Conservation (phyloP, 805 yeast genomes). For the Ogataea sp. region DNA sequence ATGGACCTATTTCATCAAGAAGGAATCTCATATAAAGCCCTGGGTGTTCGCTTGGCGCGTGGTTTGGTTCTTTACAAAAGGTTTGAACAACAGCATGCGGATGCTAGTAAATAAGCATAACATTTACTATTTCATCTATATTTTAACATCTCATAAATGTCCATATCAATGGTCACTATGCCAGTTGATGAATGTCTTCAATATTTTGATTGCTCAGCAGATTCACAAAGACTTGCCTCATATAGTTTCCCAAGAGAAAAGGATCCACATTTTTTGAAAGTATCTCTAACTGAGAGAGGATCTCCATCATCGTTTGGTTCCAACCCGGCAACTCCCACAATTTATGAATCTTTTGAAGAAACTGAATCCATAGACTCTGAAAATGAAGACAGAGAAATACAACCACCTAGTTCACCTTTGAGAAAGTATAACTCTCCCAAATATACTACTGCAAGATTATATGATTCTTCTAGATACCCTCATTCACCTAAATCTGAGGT, state of each 20-base stretch:
- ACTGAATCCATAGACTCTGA: neutral
- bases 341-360: neutral
- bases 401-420: neutral
- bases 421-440: neutral
- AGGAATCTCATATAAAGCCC: no score
- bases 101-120: conserved; percentile 9
- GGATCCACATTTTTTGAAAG: neutral
- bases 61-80: no score
- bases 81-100: conserved; percentile 2
- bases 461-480: no score
- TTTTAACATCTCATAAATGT: neutral
- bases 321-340: neutral
- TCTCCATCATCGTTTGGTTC: neutral
- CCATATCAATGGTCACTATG: neutral
- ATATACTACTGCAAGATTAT: no score
- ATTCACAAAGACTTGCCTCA: neutral
- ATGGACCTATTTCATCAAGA: no score
- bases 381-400: conserved; percentile 1
- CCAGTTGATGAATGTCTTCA: conserved; percentile 5
- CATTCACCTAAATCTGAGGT: no score
- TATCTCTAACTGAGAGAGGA: neutral
- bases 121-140: conserved; percentile 1
- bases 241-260: neutral
- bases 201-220: neutral
- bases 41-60: no score